Base-by-base conservation (phyloP, 805 yeast species). In the Metahyphopichia silvanorum region DNA sequence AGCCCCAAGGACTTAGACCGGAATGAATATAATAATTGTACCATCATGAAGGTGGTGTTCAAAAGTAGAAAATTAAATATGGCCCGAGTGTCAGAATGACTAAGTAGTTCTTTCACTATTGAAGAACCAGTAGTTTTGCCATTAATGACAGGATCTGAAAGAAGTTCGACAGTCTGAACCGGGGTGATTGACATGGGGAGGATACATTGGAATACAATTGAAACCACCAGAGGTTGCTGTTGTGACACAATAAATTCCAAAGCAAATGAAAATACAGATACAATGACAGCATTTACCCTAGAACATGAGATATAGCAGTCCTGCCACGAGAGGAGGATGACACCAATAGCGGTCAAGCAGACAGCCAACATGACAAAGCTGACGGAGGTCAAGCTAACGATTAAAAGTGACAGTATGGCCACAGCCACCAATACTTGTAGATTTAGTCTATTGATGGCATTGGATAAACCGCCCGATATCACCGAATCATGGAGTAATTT, bases 21-120 rank as follows among this genome's bases (percentile, higher is more conserved):
- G 60, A 93, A 83, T 1, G 98, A 89, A 55, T 93, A 93, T 7
- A 93, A 62, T 43, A 93, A 69, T 62, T 93, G 99, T 25, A 93
- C 80, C 49, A 93, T 77, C 99, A 93, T 93, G 61, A 93, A 93
- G 2, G 93, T 76, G 9, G 95, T 78, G 58, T 93, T 93, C 39
- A 93, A 69, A 42, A 91, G 57, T 29, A 93, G 61, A 49, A 91
- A 93, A 36, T 86, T 82, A 58, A 93, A 89, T 19, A 93, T 93
- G 9, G 95, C 87, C 39, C 84, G 70, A 0, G 97, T 88, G 42
- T 88, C 96, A 2, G 61, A 35, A 38, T 66, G 71, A 18, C 48
- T 37, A 32, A 63, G 37, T 26, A 66, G 42, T 35, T 63, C 63
- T 21, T 40, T 46, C n/a, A 63, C 34, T 14, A 62, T 55, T 4